Evolutionary conservation across 192 early-diverging fungal species (phyloP).

Genomic region (Jimgerdemannia flammicorona): DNA sequence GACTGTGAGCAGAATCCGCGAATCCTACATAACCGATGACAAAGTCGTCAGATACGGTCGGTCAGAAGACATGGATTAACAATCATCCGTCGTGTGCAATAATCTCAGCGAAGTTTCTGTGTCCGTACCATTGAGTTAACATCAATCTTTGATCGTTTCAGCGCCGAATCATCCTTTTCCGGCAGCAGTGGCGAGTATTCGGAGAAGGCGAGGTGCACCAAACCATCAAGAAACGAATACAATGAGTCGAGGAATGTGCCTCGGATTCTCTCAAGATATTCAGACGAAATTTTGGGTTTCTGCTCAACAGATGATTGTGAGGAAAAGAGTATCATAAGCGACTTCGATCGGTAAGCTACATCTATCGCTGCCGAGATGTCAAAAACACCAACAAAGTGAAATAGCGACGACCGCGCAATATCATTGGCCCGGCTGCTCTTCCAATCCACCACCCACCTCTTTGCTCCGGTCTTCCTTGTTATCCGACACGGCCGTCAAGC

Average conservation of each 20-base stretch:
- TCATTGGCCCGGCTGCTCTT: too few species aligned
- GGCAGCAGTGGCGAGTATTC: constrained; percentile 35
- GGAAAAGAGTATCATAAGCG: not conserved
- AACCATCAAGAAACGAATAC: constrained; percentile 77
- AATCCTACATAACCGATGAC: constrained; percentile 35
- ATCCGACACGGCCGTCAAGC: constrained; percentile 39
- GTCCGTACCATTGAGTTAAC: constrained; percentile 25
- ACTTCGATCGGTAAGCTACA: not conserved
- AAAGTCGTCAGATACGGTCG: too few species aligned
- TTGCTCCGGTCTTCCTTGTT: constrained; percentile 12
- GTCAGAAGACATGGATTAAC: too few species aligned
- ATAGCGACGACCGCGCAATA: too few species aligned
- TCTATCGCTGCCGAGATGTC: constrained; percentile 1
- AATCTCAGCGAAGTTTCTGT: not conserved
- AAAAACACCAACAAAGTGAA: too few species aligned
- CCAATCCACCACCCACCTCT: not conserved
- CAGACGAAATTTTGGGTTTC: constrained; percentile 41
- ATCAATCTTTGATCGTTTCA: constrained; percentile 31
- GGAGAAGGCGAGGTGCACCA: constrained; percentile 64
- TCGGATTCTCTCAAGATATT: constrained; percentile 54
- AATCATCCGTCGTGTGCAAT: too few species aligned
- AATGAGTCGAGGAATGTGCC: constrained; percentile 65
- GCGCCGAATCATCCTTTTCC: constrained; percentile 18
- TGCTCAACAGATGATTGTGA: constrained; percentile 22
- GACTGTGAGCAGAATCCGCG: constrained; percentile 75